Percentiles rank a stretch among this genome's conserved stretches.
These are phyloP conservation scores for Alternaria metachromatica DNA, from an alignment of 2,329 filamentous ascomycete genomes.

Conservation along the genomic window DNA sequence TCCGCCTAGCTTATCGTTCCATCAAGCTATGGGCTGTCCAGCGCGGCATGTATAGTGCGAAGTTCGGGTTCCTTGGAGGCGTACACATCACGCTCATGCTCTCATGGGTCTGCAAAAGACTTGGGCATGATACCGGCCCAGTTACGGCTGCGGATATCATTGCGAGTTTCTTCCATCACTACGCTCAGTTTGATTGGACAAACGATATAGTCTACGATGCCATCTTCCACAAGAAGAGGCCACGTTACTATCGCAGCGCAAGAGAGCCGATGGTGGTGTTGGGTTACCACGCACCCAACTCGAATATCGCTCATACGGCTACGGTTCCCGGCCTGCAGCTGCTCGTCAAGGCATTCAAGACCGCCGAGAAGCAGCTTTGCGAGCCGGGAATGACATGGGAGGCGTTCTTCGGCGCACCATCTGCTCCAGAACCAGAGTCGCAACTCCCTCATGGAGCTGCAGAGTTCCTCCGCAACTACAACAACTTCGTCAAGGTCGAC, in stretches of 20 bases:
- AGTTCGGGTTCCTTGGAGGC: conserved; percentile 70
- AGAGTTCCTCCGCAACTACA: conserved; percentile 61
- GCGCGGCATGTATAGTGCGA: conserved; percentile 68
- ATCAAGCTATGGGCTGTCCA: conserved; percentile 68
- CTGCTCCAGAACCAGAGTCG: background rate
- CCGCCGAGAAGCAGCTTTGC: conserved; percentile 53
- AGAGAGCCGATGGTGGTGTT: conserved; percentile 69
- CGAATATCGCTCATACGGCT: conserved; percentile 65
- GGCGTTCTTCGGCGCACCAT: conserved; percentile 26
- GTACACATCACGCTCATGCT: conserved; percentile 70
- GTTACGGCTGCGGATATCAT: conserved; percentile 61
- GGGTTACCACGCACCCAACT: conserved; percentile 66
- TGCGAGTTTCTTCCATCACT: conserved; percentile 68
- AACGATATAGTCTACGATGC: conserved; percentile 64
- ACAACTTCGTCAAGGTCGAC: conserved; percentile 66
- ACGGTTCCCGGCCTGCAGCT: conserved; percentile 61
- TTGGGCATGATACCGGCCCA: conserved; percentile 30
- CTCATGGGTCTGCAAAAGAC: conserved; percentile 63
- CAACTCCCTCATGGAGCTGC: conserved; percentile 7
- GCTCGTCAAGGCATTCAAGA: conserved; percentile 60
- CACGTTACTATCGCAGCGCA: conserved; percentile 60
- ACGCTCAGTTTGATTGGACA: conserved; percentile 67
- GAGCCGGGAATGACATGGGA: conserved; percentile 36
- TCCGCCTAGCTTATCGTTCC: conserved; percentile 64
- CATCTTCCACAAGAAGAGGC: conserved; percentile 55